A percentile compares a stretch with the other conserved stretches of the same genome.
Conservation (phyloP, 208 protist species). For the Tetramitus jugosus region DNA sequence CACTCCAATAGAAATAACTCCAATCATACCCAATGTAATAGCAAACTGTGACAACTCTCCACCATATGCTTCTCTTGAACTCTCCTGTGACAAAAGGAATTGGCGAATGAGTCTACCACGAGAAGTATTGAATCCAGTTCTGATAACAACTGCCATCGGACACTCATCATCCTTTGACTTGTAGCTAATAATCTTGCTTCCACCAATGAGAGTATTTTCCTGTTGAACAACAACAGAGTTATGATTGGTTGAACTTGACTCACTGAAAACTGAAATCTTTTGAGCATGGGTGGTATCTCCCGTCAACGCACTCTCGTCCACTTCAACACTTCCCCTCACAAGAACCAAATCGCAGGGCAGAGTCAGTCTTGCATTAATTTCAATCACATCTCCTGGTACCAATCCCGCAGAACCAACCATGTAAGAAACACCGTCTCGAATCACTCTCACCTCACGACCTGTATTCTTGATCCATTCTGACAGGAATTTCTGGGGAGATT, state of each 20-base stretch:
- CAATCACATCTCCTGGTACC: slow-evolving; percentile 13
- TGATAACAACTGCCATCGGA: background rate
- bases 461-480: background rate
- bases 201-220: background rate
- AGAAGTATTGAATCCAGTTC: background rate
- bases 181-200: background rate
- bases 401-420: background rate
- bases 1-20: background rate
- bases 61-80: background rate
- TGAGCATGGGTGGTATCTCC: background rate
- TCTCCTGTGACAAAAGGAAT: background rate
- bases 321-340: background rate
- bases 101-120: background rate
- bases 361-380: background rate
- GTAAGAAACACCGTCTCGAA: background rate
- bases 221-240: slow-evolving; percentile 7
- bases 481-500: background rate
- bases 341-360: slow-evolving; percentile 1
- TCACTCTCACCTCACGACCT: background rate
- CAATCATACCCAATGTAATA: background rate
- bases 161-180: background rate
- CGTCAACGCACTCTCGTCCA: slow-evolving; percentile 6
- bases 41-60: background rate
- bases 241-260: background rate
- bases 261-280: background rate